Percentiles rank a stretch among this genome's conserved stretches.
These are phyloP conservation scores for Parafenestella ontariensis DNA, from an alignment of 2,329 filamentous ascomycete genomes.

Conservation along the genomic window DNA sequence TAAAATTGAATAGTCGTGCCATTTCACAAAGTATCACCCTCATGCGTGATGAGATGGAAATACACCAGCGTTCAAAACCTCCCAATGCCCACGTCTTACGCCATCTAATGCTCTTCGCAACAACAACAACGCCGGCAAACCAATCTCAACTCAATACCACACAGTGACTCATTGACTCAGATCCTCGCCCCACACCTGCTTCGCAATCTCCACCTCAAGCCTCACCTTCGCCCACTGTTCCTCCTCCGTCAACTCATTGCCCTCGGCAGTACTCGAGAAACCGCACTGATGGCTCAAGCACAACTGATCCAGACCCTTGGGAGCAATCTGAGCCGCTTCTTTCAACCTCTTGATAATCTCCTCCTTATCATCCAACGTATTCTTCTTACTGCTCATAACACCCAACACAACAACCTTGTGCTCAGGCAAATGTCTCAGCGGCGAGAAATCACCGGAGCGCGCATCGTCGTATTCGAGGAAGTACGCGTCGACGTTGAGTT, in stretches of 20 bases:
- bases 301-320: conserved; percentile 62
- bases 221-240: conserved; percentile 66
- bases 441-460: conserved; percentile 62
- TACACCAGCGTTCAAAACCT: background rate
- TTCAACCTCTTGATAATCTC: conserved; percentile 49
- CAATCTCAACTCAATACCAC: background rate
- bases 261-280: conserved; percentile 64
- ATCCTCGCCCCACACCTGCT: conserved; percentile 63
- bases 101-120: background rate
- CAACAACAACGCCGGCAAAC: background rate
- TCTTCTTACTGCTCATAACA: conserved; percentile 64
- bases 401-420: conserved; percentile 64
- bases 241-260: conserved; percentile 63
- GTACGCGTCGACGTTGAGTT: conserved; percentile 64
- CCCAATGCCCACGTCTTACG: background rate
- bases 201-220: conserved; percentile 64
- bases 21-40: background rate
- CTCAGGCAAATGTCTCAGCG: conserved; percentile 61
- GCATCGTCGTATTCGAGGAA: conserved; percentile 68
- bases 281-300: conserved; percentile 66
- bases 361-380: conserved; percentile 60
- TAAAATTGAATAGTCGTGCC: background rate
- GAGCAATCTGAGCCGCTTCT: conserved; percentile 54
- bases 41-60: background rate
- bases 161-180: conserved; percentile 25